Conservation (phyloP, 164 flowering plant species). For the Piper longum region DNA sequence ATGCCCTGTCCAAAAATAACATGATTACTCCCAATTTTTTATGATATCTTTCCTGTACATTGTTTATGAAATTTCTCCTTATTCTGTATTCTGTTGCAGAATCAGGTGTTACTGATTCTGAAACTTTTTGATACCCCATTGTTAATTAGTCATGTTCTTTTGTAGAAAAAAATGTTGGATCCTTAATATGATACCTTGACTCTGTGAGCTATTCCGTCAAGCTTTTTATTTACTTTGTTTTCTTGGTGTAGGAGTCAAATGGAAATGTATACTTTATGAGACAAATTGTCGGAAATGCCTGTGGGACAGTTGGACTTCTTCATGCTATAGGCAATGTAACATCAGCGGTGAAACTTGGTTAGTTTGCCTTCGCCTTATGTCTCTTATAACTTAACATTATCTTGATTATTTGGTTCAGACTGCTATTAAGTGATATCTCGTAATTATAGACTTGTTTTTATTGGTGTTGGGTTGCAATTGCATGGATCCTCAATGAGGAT, state of each 20-base stretch:
- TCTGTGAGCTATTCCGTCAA: slow-evolving; percentile 1
- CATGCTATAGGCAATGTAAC: slow-evolving; percentile 89
- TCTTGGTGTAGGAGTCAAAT: slow-evolving; percentile 35
- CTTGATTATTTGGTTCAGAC: not conserved
- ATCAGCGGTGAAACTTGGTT: slow-evolving; percentile 70
- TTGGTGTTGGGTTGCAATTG: not conserved
- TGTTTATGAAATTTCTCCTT: no score
- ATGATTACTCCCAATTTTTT: no score
- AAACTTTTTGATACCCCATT: no score
- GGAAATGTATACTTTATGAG: slow-evolving; percentile 66
- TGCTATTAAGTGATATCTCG: not conserved
- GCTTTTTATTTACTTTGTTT: not conserved
- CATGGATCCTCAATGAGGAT: not conserved
- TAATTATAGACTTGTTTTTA: not conserved
- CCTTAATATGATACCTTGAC: not conserved
- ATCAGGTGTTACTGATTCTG: no score
- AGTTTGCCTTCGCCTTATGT: slow-evolving; percentile 13
- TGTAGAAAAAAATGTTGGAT: no score
- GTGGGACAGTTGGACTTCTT: slow-evolving; percentile 97
- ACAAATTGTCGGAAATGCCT: slow-evolving; percentile 99
- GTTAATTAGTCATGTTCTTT: no score
- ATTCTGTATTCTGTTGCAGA: no score
- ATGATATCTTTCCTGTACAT: no score
- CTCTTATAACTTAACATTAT: no score
- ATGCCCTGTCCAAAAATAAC: no score